Evolutionary conservation across 1,139 yeast genomes (phyloP).

Genomic region (Yamadazyma triangularis): DNA sequence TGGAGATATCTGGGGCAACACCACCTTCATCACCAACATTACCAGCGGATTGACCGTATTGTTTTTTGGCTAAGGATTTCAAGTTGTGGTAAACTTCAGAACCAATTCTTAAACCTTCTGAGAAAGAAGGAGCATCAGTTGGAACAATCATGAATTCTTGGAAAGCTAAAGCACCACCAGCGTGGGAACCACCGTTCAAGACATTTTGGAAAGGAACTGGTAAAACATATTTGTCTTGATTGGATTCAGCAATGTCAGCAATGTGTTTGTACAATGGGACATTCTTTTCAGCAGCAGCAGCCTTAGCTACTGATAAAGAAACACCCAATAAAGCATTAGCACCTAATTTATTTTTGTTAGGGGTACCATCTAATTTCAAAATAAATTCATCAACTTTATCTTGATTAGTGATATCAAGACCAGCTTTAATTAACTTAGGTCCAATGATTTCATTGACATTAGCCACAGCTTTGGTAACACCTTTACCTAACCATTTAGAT

Average conservation of each 20-base stretch:
- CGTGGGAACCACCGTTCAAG: conserved; percentile 94
- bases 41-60: conserved; percentile 89
- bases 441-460: conserved; percentile 81
- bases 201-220: conserved; percentile 95
- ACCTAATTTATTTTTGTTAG: conserved; percentile 83
- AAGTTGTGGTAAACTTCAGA: conserved; percentile 88
- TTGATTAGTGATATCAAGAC: conserved; percentile 70
- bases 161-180: conserved; percentile 93
- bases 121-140: conserved; percentile 70
- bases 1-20: conserved; percentile 86
- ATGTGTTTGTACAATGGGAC: conserved; percentile 79
- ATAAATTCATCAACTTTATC: conserved; percentile 68
- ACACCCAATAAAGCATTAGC: conserved; percentile 91
- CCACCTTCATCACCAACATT: conserved; percentile 99
- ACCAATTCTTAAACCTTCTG: conserved; percentile 87
- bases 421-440: conserved; percentile 69
- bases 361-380: conserved; percentile 72
- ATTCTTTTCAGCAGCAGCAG: conserved; percentile 81
- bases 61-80: conserved; percentile 79
- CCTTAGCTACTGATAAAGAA: conserved; percentile 80
- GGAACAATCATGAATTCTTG: conserved; percentile 97
- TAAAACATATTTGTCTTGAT: conserved; percentile 60
- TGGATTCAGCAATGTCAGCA: conserved; percentile 58
- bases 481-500: conserved; percentile 86
- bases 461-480: conserved; percentile 80